Percentiles rank a stretch among this genome's conserved stretches.
Evolutionary conservation across 1,284 basidiomycete genomes (phyloP).

Genomic region (Macrocystidia cucumis): DNA sequence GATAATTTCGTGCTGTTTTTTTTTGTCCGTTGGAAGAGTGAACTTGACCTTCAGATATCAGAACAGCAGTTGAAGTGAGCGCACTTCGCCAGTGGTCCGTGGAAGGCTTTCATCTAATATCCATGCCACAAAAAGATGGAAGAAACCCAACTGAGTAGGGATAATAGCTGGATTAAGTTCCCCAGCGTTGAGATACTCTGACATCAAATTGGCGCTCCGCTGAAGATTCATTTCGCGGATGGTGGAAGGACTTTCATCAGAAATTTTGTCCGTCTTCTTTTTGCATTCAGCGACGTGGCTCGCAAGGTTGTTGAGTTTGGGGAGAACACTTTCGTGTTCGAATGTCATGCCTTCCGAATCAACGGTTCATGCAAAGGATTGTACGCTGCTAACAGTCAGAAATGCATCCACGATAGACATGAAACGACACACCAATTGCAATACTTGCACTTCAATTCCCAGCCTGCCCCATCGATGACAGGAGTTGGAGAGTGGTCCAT

Average conservation of each 20-base stretch:
- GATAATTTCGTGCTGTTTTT: too few relatives aligned
- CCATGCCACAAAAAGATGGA: slow-evolving; percentile 21
- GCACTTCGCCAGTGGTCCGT: slow-evolving; percentile 21
- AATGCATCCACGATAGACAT: too few relatives aligned
- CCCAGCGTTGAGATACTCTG: slow-evolving; percentile 15
- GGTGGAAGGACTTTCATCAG: not conserved
- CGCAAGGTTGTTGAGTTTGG: slow-evolving; percentile 18
- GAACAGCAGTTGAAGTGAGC: slow-evolving; percentile 15
- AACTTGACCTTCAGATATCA: slow-evolving; percentile 17
- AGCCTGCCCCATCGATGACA: too few relatives aligned
- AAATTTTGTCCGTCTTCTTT: slow-evolving; percentile 4
- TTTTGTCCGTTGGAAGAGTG: slow-evolving; percentile 19
- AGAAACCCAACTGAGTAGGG: slow-evolving; percentile 18
- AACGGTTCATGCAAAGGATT: slow-evolving; percentile 11
- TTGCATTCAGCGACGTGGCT: slow-evolving; percentile 14
- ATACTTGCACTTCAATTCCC: too few relatives aligned
- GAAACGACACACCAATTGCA: too few relatives aligned
- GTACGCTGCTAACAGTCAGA: slow-evolving; percentile 7
- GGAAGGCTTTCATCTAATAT: slow-evolving; percentile 22
- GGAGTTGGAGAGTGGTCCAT: too few relatives aligned
- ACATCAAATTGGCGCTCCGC: slow-evolving; percentile 15
- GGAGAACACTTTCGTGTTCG: slow-evolving; percentile 13
- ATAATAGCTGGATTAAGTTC: slow-evolving; percentile 16
- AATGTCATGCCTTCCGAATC: slow-evolving; percentile 12
- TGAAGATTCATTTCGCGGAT: slow-evolving; percentile 11